Evolutionary conservation across 2,329 filamentous ascomycete species (phyloP).

Genomic region (Magnaporthiopsis incrustans): DNA sequence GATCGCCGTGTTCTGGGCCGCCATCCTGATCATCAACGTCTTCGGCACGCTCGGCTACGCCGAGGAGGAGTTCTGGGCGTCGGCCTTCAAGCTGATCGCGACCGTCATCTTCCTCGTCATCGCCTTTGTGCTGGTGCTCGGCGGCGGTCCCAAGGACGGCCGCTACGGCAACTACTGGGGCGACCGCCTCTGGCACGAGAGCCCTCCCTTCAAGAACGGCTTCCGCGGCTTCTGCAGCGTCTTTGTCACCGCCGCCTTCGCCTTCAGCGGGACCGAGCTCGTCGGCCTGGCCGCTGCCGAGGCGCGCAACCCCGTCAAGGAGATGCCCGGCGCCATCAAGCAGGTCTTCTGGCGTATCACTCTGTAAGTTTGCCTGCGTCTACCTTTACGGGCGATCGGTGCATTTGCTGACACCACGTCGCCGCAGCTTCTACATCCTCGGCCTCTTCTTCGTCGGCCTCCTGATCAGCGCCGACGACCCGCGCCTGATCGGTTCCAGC

Average conservation of each 20-base stretch:
- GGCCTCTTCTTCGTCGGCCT: constrained; percentile 45
- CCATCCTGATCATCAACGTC: constrained; percentile 45
- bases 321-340: constrained; percentile 75
- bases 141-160: constrained; percentile 47
- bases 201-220: constrained; percentile 58
- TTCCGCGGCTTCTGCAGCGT: constrained; percentile 68
- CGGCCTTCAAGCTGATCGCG: constrained; percentile 47
- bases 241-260: constrained; percentile 66
- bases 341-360: constrained; percentile 60
- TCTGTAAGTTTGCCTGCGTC: constrained; percentile 22
- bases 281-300: constrained; percentile 71
- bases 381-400: no score
- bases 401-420: neutral
- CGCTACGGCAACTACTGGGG: constrained; percentile 39
- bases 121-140: constrained; percentile 48
- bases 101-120: constrained; percentile 58
- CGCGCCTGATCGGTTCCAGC: constrained; percentile 35
- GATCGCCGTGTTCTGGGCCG: constrained; percentile 46
- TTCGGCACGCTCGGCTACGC: constrained; percentile 49
- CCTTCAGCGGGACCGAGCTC: constrained; percentile 65
- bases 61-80: constrained; percentile 53
- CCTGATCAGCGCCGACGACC: constrained; percentile 37
- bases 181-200: constrained; percentile 39
- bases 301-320: constrained; percentile 59
- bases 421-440: constrained; percentile 39